These are phyloP conservation scores for Komagataella ulmi DNA, from an alignment of 805 yeast species.

Conservation along the genomic window DNA sequence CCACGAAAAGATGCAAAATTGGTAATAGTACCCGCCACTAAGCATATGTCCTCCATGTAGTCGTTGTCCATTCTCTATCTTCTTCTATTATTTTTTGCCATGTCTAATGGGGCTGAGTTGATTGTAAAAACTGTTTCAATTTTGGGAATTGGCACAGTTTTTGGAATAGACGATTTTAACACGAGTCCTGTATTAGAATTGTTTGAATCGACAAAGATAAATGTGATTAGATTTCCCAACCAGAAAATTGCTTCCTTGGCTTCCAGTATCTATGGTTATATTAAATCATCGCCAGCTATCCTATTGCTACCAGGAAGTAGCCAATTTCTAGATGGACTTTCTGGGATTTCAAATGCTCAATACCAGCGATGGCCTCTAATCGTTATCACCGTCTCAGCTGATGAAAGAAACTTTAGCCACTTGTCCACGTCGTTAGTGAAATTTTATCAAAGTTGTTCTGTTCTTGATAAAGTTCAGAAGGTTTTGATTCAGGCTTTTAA, in stretches of 20 bases:
- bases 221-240: conserved; percentile 49
- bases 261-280: conserved; percentile 56
- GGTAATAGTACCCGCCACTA: neutral
- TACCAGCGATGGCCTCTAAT: conserved; percentile 54
- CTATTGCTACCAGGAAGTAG: conserved; percentile 67
- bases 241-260: conserved; percentile 71
- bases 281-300: conserved; percentile 55
- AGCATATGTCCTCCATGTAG: neutral
- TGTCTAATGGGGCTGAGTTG: conserved; percentile 25
- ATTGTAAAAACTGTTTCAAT: conserved; percentile 33
- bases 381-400: conserved; percentile 49
- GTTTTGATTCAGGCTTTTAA: conserved; percentile 33
- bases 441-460: conserved; percentile 38
- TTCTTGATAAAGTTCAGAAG: conserved; percentile 20
- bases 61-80: neutral
- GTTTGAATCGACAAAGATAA: conserved; percentile 40
- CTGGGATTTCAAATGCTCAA: conserved; percentile 53
- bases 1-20: neutral
- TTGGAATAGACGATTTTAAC: conserved; percentile 49
- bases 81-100: neutral
- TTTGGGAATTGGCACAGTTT: conserved; percentile 42
- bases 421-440: conserved; percentile 39
- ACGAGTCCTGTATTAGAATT: conserved; percentile 55
- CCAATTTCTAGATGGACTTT: conserved; percentile 52
- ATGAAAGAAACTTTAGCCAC: conserved; percentile 62